Percentiles rank a stretch among this genome's conserved stretches.
phyloP scores from a whole-genome alignment of 805 yeast genomes.

The Saccharomycopsis malanga region DNA sequence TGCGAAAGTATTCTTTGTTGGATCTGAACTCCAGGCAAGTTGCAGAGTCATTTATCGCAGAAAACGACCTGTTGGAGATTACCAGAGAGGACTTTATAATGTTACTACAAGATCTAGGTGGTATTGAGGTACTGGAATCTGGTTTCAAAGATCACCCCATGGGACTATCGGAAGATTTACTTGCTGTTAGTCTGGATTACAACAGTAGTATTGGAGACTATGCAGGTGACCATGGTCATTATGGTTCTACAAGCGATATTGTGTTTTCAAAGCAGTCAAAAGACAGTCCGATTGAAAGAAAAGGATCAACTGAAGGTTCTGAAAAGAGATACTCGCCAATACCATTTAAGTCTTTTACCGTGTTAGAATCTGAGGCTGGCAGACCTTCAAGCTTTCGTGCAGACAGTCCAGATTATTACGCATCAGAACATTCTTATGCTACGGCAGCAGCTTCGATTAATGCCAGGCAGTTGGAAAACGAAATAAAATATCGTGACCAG shows the following conservation, averaged over 20 bases:
- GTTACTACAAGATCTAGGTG: conserved; percentile 2
- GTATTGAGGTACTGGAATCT: neutral
- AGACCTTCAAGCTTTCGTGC: neutral
- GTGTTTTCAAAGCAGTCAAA: neutral
- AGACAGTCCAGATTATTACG: neutral
- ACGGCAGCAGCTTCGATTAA: neutral
- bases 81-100: conserved; percentile 1
- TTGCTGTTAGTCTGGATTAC: neutral
- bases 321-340: neutral
- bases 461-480: neutral
- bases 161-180: neutral
- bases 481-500: conserved; percentile 9
- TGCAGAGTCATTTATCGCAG: conserved; percentile 1
- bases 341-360: neutral
- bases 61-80: conserved; percentile 1
- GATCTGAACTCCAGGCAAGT: neutral
- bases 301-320: too few relatives aligned
- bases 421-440: neutral
- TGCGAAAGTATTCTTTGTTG: neutral
- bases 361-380: neutral
- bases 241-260: neutral
- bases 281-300: neutral
- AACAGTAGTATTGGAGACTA: neutral
- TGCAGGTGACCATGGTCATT: neutral
- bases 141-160: neutral